Evolutionary conservation across 129 eudicot species (phyloP), one percentile per base, ranked within the genome.

Genomic region (Centella asiatica): DNA sequence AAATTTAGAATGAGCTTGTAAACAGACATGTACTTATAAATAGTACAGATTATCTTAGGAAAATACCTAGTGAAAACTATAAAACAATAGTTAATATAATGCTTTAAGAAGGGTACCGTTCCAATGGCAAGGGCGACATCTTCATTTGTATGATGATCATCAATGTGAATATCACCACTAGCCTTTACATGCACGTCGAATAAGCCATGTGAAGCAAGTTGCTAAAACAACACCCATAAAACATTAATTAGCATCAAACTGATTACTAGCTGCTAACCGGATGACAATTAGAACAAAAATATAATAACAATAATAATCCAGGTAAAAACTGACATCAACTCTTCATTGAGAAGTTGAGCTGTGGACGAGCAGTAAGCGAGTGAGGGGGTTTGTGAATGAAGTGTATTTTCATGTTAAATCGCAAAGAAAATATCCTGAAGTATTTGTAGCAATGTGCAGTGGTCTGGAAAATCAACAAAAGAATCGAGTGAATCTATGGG

Each of bases 101-200:
- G 60, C 37, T 54, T 51, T 58, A 44, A 20, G 48, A 34, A 77
- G 58, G 70, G 74, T 60, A 93, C 99, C 75, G 96, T 87, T 73
- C 99, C 99, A 75, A 93, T 80, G 76, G 99, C 95, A 60, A 93
- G 87, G 67, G 88, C 99, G 28, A 93, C 95, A 78, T 93, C 99
- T 83, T 93, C 96, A 70, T 80, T 93, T 2, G 95, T 93, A 63
- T 93, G 99, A 77, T 93, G 99, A 68, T 85, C 96, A 77, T 87
- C 99, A 73, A 93, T 93, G 80, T 93, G 99, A 76, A 67, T 80
- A 66, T 87, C 99, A 44, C 99, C 99, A 64, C 77, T 83, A 65
- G 99, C 99, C 75, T 79, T 93, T 71, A 93, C 99, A 58, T 93
- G 88, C 49, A 93, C 93, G 25, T 93, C 88, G 32, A 93, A 93